Conservation (phyloP, 1,284 basidiomycete species). For the Apiotrichum porosum region DNA sequence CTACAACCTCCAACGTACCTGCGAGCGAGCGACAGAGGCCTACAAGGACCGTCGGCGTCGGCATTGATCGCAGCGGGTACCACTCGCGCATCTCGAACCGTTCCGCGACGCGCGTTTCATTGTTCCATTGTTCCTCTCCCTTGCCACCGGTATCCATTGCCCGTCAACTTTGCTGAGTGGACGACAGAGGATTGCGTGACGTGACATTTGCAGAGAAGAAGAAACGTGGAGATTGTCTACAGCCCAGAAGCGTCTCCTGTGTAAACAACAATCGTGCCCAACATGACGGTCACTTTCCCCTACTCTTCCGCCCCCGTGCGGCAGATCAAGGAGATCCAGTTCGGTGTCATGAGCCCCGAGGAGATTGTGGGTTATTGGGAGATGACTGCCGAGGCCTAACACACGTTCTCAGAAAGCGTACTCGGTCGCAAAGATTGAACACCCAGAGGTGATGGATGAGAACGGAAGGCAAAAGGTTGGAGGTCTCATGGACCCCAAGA, state of each 20-base stretch:
- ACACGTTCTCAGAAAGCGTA: slow-evolving; percentile 85
- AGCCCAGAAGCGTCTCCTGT: no score
- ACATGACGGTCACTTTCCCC: slow-evolving; percentile 53
- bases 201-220: no score
- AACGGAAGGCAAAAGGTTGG: slow-evolving; percentile 82
- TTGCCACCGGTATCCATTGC: no score
- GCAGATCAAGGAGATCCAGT: slow-evolving; percentile 96
- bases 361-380: slow-evolving; percentile 78
- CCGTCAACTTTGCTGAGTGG: no score
- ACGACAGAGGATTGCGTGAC: no score
- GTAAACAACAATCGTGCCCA: slow-evolving; percentile 14
- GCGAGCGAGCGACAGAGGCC: no score
- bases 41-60: no score
- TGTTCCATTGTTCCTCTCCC: no score
- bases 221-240: no score
- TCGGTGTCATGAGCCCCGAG: slow-evolving; percentile 98
- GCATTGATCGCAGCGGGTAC: background rate
- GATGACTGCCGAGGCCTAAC: background rate
- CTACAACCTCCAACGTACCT: no score
- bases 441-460: slow-evolving; percentile 98
- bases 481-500: slow-evolving; percentile 94
- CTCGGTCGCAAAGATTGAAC: slow-evolving; percentile 96
- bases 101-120: background rate
- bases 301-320: slow-evolving; percentile 88
- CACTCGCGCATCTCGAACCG: background rate